Evolutionary conservation across 805 yeast species (phyloP).

Genomic region (Suhomyces sp.): DNA sequence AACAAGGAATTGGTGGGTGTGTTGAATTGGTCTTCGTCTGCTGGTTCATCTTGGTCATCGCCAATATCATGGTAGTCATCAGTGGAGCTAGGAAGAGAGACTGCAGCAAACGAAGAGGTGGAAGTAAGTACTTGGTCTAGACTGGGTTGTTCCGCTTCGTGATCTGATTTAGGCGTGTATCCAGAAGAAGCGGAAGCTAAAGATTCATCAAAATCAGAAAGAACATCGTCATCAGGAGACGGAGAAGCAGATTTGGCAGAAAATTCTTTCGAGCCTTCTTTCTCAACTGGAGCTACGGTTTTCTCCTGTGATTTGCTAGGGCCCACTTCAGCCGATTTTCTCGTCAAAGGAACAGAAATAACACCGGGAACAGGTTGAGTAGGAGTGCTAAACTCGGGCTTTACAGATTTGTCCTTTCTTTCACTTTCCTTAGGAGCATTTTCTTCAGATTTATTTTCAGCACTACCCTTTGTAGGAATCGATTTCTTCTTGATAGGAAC

Average conservation of each 20-base stretch:
- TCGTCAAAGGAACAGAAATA: neutral
- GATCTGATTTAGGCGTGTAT: neutral
- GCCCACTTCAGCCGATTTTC: no score
- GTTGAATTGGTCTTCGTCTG: constrained; percentile 13
- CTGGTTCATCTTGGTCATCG: constrained; percentile 6
- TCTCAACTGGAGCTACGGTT: neutral
- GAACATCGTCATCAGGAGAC: constrained; percentile 6
- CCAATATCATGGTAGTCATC: constrained; percentile 16
- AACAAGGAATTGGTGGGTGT: constrained; percentile 24
- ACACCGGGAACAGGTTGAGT: neutral
- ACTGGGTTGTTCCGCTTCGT: neutral
- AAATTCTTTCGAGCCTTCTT: neutral
- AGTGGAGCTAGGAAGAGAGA: constrained; percentile 26
- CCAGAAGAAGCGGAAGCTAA: constrained; percentile 4
- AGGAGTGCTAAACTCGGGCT: neutral
- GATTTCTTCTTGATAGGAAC: neutral
- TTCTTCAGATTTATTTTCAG: neutral
- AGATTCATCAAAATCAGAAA: constrained; percentile 9
- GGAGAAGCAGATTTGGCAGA: neutral
- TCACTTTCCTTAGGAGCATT: neutral
- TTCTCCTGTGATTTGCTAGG: no score
- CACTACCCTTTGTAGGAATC: neutral
- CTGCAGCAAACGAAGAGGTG: constrained; percentile 37
- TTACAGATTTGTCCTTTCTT: no score
- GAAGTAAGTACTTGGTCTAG: constrained; percentile 27